phyloP scores from a whole-genome alignment of 176 grass and related monocot species.

The Chloris gayana region DNA sequence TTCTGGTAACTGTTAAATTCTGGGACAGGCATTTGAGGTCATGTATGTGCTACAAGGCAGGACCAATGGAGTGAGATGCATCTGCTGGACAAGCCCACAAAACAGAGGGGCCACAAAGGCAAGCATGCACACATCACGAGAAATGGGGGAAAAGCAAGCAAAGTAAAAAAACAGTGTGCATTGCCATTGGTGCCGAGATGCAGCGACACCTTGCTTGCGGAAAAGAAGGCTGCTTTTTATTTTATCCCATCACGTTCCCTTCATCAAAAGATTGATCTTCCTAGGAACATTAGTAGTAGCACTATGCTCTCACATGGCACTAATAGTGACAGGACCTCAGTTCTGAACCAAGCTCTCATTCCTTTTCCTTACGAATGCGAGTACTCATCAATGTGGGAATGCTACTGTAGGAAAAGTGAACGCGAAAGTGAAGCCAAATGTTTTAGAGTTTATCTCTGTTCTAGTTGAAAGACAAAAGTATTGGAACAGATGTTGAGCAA shows the following conservation, averaged over 20 bases:
- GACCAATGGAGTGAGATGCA: slow-evolving; percentile 30
- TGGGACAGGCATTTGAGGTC: slow-evolving; percentile 17
- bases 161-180: slow-evolving; percentile 7
- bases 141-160: slow-evolving; percentile 8
- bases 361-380: background rate
- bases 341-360: slow-evolving; percentile 22
- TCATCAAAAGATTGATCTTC: slow-evolving; percentile 42
- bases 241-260: slow-evolving; percentile 44
- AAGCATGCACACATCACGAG: slow-evolving; percentile 31
- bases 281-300: slow-evolving; percentile 34
- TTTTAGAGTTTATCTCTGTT: slow-evolving; percentile 2
- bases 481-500: background rate
- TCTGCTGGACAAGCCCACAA: slow-evolving; percentile 34
- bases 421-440: slow-evolving; percentile 9
- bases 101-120: slow-evolving; percentile 36
- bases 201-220: slow-evolving; percentile 32
- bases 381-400: slow-evolving; percentile 25
- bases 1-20: slow-evolving; percentile 27
- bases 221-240: slow-evolving; percentile 42
- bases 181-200: slow-evolving; percentile 16
- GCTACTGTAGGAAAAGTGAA: slow-evolving; percentile 7
- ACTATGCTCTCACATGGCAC: slow-evolving; percentile 42
- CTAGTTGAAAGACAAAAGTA: background rate
- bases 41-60: slow-evolving; percentile 6
- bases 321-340: background rate